Percentiles rank a stretch among this genome's conserved stretches.
phyloP scores from a whole-genome alignment of 2,329 filamentous ascomycete genomes.

The Mollisia scopiformis region DNA sequence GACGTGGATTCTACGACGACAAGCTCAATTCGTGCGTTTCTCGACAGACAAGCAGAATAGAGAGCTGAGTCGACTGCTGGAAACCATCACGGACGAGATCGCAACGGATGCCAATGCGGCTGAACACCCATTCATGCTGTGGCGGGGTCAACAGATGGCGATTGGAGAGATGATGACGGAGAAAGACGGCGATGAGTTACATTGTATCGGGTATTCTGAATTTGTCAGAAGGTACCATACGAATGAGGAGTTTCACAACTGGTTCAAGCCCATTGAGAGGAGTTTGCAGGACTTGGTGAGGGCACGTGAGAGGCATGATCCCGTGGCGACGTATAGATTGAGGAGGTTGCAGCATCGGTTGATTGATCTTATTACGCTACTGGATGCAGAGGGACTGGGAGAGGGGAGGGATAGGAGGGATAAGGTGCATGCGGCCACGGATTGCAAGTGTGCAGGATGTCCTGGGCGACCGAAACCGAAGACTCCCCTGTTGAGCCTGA shows the following conservation, averaged over 20 bases:
- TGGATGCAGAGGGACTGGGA: constrained; percentile 3
- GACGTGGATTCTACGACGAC: constrained; percentile 30
- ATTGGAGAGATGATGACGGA: constrained; percentile 32
- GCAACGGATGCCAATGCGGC: constrained; percentile 12
- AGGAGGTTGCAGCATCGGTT: constrained; percentile 9
- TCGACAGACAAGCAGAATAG: constrained; percentile 29
- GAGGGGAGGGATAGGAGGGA: neutral
- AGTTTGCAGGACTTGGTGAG: neutral
- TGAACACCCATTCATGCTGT: constrained; percentile 32
- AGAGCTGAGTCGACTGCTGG: constrained; percentile 23
- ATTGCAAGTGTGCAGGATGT: neutral
- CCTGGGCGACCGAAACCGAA: neutral
- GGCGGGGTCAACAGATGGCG: constrained; percentile 33
- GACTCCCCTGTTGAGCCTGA: neutral
- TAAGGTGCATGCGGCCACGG: constrained; percentile 3
- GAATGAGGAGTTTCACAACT: constrained; percentile 7
- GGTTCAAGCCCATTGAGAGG: constrained; percentile 7
- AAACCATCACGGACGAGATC: constrained; percentile 23
- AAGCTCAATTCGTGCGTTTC: constrained; percentile 31
- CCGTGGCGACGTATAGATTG: neutral
- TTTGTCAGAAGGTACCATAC: constrained; percentile 3
- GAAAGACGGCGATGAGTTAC: neutral
- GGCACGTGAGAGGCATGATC: neutral
- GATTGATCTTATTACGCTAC: constrained; percentile 3
- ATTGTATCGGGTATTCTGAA: constrained; percentile 10